Evolutionary conservation across 2,329 filamentous ascomycete genomes (phyloP).

Genomic region (Diaporthe ilicicola): DNA sequence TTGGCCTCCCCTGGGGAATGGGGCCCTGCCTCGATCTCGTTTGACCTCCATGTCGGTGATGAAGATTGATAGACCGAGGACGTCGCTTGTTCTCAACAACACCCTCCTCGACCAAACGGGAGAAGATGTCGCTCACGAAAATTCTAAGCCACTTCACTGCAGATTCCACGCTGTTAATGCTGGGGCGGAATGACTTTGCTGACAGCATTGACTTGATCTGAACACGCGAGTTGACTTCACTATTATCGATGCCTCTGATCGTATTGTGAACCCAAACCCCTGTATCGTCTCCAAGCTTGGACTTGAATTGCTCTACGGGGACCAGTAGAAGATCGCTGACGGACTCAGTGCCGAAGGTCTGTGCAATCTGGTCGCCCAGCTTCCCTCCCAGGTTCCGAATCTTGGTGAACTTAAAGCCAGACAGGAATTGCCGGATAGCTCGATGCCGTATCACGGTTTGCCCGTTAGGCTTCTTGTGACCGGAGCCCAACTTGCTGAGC

Average conservation of each 20-base stretch:
- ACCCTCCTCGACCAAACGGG: slow-evolving; percentile 88
- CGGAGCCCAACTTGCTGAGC: slow-evolving; percentile 92
- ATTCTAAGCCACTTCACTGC: slow-evolving; percentile 88
- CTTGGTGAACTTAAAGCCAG: slow-evolving; percentile 90
- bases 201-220: slow-evolving; percentile 98
- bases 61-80: slow-evolving; percentile 85
- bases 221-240: slow-evolving; percentile 88
- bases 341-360: slow-evolving; percentile 82
- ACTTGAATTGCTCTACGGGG: slow-evolving; percentile 78
- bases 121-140: slow-evolving; percentile 90
- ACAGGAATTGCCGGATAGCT: slow-evolving; percentile 81
- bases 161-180: slow-evolving; percentile 80
- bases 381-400: slow-evolving; percentile 96
- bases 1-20: slow-evolving; percentile 77
- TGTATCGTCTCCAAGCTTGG: slow-evolving; percentile 82
- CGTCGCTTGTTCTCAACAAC: slow-evolving; percentile 86
- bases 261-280: slow-evolving; percentile 86
- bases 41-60: slow-evolving; percentile 79
- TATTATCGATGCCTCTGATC: slow-evolving; percentile 85
- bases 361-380: slow-evolving; percentile 84
- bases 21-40: slow-evolving; percentile 78
- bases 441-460: slow-evolving; percentile 94
- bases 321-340: slow-evolving; percentile 79
- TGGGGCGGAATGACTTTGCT: slow-evolving; percentile 91
- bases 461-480: slow-evolving; percentile 89